Percentiles rank a stretch among this genome's conserved stretches.
Conservation (phyloP, 345 rosid genomes). For the Crucihimalaya himalaica region DNA sequence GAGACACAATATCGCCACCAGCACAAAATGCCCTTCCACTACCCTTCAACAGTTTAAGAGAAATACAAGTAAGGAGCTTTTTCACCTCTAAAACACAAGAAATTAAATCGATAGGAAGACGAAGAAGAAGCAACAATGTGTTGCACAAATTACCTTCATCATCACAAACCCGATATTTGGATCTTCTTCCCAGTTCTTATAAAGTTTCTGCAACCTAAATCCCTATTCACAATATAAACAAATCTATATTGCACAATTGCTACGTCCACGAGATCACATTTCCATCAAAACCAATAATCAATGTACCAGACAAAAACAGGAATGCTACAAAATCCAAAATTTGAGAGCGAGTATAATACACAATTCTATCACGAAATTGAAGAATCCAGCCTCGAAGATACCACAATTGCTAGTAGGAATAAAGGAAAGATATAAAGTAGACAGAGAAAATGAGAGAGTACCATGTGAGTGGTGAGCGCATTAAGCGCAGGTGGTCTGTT, state of each 20-base stretch:
- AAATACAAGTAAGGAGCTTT: slow-evolving; percentile 10
- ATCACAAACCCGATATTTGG: slow-evolving; percentile 72
- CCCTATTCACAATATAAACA: slow-evolving; percentile 44
- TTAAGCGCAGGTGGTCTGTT: slow-evolving; percentile 83
- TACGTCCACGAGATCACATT: neutral
- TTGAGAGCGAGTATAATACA: neutral
- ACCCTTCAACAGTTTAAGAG: slow-evolving; percentile 59
- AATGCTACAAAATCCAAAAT: neutral
- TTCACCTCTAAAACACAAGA: neutral
- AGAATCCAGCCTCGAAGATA: neutral
- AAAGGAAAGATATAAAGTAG: neutral
- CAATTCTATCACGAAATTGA: neutral
- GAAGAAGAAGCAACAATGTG: neutral
- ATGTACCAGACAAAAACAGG: neutral
- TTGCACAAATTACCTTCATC: slow-evolving; percentile 58
- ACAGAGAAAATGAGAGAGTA: slow-evolving; percentile 26
- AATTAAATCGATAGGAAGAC: neutral
- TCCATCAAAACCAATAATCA: neutral
- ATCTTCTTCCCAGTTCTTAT: slow-evolving; percentile 86
- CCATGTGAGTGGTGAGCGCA: slow-evolving; percentile 79
- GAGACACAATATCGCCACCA: slow-evolving; percentile 80
- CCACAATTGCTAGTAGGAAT: neutral
- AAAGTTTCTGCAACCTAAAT: slow-evolving; percentile 59
- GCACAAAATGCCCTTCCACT: slow-evolving; percentile 97
- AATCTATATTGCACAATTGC: neutral